Base-by-base conservation (phyloP, 192 early-diverging fungal genomes). In the Coemansia sp. region DNA sequence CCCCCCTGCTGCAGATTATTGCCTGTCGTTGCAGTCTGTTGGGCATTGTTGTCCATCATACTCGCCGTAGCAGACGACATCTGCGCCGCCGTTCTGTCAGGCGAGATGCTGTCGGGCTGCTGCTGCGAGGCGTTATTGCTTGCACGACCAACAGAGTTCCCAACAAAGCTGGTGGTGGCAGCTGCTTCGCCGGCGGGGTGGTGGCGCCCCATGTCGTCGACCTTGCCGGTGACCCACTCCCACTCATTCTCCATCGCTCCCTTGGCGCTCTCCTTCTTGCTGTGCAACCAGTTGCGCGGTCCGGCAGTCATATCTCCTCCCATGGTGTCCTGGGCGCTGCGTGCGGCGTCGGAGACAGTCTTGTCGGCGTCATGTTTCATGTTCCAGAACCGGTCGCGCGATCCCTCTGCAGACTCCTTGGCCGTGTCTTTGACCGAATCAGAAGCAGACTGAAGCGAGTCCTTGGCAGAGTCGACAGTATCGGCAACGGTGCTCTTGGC, bases 91-190 rank as follows among this genome's bases (percentile, higher is more conserved):
- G n/a, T n/a, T n/a, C n/a, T n/a, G n/a, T n/a, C n/a, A n/a, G n/a
- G n/a, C n/a, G n/a, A n/a, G n/a, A n/a, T n/a, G n/a, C n/a, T n/a
- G n/a, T n/a, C n/a, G n/a, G n/a, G n/a, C n/a, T n/a, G n/a, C n/a
- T n/a, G 37, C 15, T 55, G 44, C 8, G 72, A 57, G n/a, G 36
- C 36, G n/a, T 66, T 64, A n/a, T n/a, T n/a, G 64, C 19, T 45
- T 4, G 61, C 41, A 17, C 34, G 34, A 36, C 34, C 5, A 11
- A 36, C 34, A 2, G 34, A 36, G 13, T 36, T 11, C 34, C 34
- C 34, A 3, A 36, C 34, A 36, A 11, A 36, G n/a, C n/a, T n/a
- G n/a, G n/a, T n/a, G n/a, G n/a, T n/a, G n/a, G n/a, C n/a, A n/a
- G n/a, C n/a, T n/a, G n/a, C n/a, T n/a, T n/a, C n/a, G n/a, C n/a